phyloP scores from a whole-genome alignment of 2,329 filamentous ascomycete genomes.

The Penicillium sp. region DNA sequence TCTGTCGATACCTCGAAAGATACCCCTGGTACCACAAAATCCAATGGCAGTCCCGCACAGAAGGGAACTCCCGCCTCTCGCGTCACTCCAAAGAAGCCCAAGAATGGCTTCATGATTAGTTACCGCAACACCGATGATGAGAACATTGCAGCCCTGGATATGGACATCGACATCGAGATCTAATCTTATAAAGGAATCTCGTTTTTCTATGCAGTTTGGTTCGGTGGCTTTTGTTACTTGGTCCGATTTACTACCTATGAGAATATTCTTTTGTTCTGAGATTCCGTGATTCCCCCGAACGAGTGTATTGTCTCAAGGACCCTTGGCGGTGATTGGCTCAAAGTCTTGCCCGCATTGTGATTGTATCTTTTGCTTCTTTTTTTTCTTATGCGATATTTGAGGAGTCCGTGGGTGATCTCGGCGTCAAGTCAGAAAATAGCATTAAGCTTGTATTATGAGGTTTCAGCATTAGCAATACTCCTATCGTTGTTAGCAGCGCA shows the following conservation, averaged over 20 bases:
- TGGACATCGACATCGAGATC: slow-evolving; percentile 90
- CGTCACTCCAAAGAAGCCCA: slow-evolving; percentile 36
- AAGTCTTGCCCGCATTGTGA: neutral
- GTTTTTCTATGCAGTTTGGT: neutral
- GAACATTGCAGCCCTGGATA: slow-evolving; percentile 81
- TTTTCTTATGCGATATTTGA: slow-evolving; percentile 1
- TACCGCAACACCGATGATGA: slow-evolving; percentile 85
- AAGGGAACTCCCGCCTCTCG: slow-evolving; percentile 46
- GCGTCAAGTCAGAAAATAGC: slow-evolving; percentile 11
- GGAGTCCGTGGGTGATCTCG: slow-evolving; percentile 8
- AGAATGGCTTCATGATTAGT: slow-evolving; percentile 62
- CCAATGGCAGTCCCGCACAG: slow-evolving; percentile 51
- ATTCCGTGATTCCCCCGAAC: neutral
- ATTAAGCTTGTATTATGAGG: slow-evolving; percentile 16
- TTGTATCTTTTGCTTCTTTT: slow-evolving; percentile 8
- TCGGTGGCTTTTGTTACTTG: neutral
- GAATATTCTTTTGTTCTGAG: neutral
- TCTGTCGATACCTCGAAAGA: slow-evolving; percentile 41
- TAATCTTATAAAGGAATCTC: slow-evolving; percentile 34
- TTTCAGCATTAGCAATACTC: slow-evolving; percentile 21
- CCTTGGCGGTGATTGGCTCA: neutral
- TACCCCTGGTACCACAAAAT: slow-evolving; percentile 51
- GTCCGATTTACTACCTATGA: neutral
- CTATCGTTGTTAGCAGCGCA: slow-evolving; percentile 6
- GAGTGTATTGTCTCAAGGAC: neutral